Evolutionary conservation across 2,329 filamentous ascomycete genomes (phyloP), one percentile per base, ranked within the genome.

Genomic region (Colletotrichum sp.): DNA sequence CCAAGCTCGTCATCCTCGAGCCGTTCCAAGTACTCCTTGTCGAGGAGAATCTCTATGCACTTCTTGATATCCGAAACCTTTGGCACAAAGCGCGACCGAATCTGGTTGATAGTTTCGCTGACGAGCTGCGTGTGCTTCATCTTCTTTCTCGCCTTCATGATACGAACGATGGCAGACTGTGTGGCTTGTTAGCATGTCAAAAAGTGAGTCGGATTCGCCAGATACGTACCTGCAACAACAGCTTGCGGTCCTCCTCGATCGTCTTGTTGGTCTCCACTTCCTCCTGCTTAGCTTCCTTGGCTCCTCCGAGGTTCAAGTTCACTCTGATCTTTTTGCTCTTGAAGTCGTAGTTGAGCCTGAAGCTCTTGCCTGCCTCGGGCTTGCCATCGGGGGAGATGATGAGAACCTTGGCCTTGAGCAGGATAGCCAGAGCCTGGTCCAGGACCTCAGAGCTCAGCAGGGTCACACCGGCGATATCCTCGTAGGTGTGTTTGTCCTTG

Each of bases 131-230:
- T 93, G 87, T 99, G 96, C 92, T 98, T 99, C 95, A 99, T 98
- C 88, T 94, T 95, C 92, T 99, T 99, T 77, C 97, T 94, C 5
- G 96, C 98, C 89, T 99, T 99, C 97, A 99, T 99, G 88, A 99
- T 98, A 82, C 97, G 95, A 73, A 99, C 97, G 85, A 99, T 99
- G 28, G 96, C 96, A 78, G 97, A 99, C 96, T 99, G 72, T 32
- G 59, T 39, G 39, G n/a, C 21, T 39, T 59, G 78, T 86, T 80
- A 85, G 82, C 39, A 24, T 16, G 2, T 16, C 13, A 32, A 26
- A 32, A 34, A 15, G 34, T 18, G 28, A 21, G 18, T 26, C 32
- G 32, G 24, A 16, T 13, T 15, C 18, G 10, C 34, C 36, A 28
- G 32, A 59, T 79, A 89, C 93, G 85, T 91, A 98, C 96, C 93